Evolutionary conservation across 176 grass and related monocot species (phyloP), one percentile per base, ranked within the genome.

Genomic region (Oryza meridionalis): DNA sequence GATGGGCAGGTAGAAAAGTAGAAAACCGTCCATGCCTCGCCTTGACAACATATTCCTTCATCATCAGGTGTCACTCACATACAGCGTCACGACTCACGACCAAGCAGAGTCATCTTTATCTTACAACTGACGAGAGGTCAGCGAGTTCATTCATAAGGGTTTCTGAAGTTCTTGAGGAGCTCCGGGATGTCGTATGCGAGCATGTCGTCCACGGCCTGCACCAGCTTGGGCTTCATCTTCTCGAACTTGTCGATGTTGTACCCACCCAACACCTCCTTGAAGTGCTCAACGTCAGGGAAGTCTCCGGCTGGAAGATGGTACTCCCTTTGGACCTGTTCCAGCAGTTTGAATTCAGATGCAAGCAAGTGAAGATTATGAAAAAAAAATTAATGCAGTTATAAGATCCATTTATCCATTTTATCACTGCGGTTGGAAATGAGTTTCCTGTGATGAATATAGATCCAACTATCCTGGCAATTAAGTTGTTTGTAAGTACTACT

Each of bases 181-280:
- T 94, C 89, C 0, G 93, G 96, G 82, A 98, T 95, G 83, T 98
- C 96, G 43, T 90, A 83, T 2, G 80, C 93, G 17, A 98, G 88
- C 96, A 99, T 94, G 68, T 96, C 96, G 44, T 99, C 96, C 59
- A 99, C 86, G 2, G 83, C 85, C 82, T 99, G 91, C 25, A 99
- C 83, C 93, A 96, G 89, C 85, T 99, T 99, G 3, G 96, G 93
- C 73, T 92, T 96, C 14, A 98, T 51, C 85, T 92, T 98, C 93
- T 95, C 93, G 81, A 98, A 98, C 78, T 93, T 98, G 80, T 98
- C 93, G 21, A 98, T 98, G 83, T 27, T 98, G 86, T 98, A 95
- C 9, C 85, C 86, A 24, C 81, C 78, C 69, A 98, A 49, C 33
- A 98, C 93, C 62, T 95, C 87, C 72, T 85, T 98, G 80, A 98